A percentile compares a stretch with the other conserved stretches of the same genome.
Evolutionary conservation across 192 early-diverging fungal genomes (phyloP).

Genomic region (Allomyces javanicus): DNA sequence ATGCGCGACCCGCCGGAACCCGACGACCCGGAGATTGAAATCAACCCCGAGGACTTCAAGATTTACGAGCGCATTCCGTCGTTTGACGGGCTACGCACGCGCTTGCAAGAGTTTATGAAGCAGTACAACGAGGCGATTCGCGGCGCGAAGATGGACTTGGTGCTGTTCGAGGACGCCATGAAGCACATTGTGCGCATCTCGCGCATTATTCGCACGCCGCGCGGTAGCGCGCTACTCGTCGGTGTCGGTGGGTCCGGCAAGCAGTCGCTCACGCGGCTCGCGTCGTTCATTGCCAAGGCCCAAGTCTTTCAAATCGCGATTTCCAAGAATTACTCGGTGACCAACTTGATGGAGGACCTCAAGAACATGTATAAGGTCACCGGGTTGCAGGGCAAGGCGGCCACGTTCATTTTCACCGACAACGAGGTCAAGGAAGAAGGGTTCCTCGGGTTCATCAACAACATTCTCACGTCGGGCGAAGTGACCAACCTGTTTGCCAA

Average conservation of each 20-base stretch:
- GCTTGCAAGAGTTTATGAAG: constrained; percentile 95
- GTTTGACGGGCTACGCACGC: constrained; percentile 75
- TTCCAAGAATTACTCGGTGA: constrained; percentile 82
- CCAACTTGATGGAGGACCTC: constrained; percentile 96
- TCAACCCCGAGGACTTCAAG: constrained; percentile 40
- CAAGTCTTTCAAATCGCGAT: constrained; percentile 90
- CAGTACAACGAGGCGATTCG: constrained; percentile 78
- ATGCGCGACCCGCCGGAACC: constrained; percentile 45
- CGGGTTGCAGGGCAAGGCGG: constrained; percentile 93
- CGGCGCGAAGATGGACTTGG: constrained; percentile 37
- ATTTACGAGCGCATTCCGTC: constrained; percentile 70
- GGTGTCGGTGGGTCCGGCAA: constrained; percentile 96
- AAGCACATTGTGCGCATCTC: constrained; percentile 96
- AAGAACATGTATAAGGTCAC: constrained; percentile 64
- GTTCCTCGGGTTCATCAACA: constrained; percentile 99
- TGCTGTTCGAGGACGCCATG: constrained; percentile 92
- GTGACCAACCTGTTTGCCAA: constrained; percentile 76
- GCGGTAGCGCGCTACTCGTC: constrained; percentile 93
- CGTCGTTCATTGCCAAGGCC: constrained; percentile 99
- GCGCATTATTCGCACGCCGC: constrained; percentile 88
- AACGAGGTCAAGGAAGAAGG: constrained; percentile 88
- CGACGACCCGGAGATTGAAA: not conserved
- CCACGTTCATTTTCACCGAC: constrained; percentile 95
- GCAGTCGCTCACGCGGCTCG: constrained; percentile 91
- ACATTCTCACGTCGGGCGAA: constrained; percentile 45